Percentiles rank a stretch among this genome's conserved stretches.
Evolutionary conservation across 306 rosid species (phyloP).

Genomic region (Leucaena leucocephala): DNA sequence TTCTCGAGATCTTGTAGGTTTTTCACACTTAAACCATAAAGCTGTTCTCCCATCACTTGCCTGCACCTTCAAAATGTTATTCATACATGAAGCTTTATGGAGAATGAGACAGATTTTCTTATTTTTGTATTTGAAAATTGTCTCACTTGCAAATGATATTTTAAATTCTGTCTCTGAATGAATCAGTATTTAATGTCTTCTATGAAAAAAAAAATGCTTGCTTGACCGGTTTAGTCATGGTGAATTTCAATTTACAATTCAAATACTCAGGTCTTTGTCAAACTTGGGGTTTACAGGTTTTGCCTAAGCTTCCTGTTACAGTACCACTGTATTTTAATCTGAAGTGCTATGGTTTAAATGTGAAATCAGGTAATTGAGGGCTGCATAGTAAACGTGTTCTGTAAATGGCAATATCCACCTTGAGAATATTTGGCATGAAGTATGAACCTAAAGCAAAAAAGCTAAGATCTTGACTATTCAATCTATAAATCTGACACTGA

Average conservation of each 20-base stretch:
- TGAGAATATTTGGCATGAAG: not conserved
- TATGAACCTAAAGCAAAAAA: not conserved
- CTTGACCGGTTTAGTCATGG: not conserved
- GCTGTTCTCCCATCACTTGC: slow-evolving; percentile 69
- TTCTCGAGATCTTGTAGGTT: slow-evolving; percentile 68
- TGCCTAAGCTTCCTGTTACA: not conserved
- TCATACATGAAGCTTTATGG: not conserved
- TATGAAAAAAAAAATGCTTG: not conserved
- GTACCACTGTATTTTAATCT: not conserved
- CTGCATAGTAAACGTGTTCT: not conserved
- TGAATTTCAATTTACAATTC: not conserved
- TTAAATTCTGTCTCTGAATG: not conserved
- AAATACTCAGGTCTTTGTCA: not conserved
- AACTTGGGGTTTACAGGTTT: not conserved
- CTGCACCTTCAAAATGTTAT: slow-evolving; percentile 45
- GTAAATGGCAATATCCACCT: too few relatives aligned
- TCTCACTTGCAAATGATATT: not conserved
- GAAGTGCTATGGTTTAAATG: too few relatives aligned
- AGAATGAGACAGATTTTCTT: not conserved
- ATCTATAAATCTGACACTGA: not conserved
- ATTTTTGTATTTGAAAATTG: not conserved
- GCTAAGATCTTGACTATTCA: not conserved
- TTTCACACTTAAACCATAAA: slow-evolving; percentile 55
- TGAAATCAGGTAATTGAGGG: not conserved
- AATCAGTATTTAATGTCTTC: not conserved